phyloP scores from a whole-genome alignment of 2,329 filamentous ascomycete species.

The Neoascochyta sp. region DNA sequence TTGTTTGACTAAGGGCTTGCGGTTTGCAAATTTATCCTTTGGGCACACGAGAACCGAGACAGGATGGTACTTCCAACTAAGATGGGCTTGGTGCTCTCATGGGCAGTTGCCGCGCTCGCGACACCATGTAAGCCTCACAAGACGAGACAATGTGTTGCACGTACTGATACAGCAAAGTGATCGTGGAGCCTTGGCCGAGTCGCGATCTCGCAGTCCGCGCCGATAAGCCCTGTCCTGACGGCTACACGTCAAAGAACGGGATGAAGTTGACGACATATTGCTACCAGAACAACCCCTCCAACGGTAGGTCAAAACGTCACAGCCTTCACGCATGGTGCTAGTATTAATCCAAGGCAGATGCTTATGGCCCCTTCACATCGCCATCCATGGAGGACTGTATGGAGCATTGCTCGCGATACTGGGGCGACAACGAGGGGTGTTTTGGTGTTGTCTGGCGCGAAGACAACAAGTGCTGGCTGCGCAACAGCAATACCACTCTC shows the following conservation, averaged over 20 bases:
- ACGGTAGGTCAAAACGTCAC: conserved; percentile 15
- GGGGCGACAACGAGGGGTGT: conserved; percentile 29
- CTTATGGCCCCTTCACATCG: conserved; percentile 11
- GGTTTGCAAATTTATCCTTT: too few relatives aligned
- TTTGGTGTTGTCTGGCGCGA: conserved; percentile 27
- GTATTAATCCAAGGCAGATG: conserved; percentile 3
- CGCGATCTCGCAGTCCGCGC: conserved; percentile 15
- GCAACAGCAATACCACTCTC: conserved; percentile 20
- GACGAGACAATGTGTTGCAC: not conserved
- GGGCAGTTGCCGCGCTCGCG: conserved; percentile 20
- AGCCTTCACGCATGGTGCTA: not conserved
- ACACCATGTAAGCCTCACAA: conserved; percentile 21
- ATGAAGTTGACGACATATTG: conserved; percentile 32
- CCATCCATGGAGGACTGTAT: conserved; percentile 24
- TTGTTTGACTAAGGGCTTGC: too few relatives aligned
- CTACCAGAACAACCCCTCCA: conserved; percentile 24
- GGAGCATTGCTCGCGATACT: conserved; percentile 32
- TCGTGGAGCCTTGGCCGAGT: conserved; percentile 11
- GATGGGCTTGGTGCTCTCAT: conserved; percentile 21
- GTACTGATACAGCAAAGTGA: conserved; percentile 15
- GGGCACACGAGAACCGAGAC: too few relatives aligned
- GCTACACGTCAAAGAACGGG: conserved; percentile 27
- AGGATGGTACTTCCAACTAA: too few relatives aligned
- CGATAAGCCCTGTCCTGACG: conserved; percentile 13
- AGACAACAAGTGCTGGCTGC: conserved; percentile 25